Base-by-base conservation (phyloP, 2,329 filamentous ascomycete genomes). In the Emericellopsis cladophorae region DNA sequence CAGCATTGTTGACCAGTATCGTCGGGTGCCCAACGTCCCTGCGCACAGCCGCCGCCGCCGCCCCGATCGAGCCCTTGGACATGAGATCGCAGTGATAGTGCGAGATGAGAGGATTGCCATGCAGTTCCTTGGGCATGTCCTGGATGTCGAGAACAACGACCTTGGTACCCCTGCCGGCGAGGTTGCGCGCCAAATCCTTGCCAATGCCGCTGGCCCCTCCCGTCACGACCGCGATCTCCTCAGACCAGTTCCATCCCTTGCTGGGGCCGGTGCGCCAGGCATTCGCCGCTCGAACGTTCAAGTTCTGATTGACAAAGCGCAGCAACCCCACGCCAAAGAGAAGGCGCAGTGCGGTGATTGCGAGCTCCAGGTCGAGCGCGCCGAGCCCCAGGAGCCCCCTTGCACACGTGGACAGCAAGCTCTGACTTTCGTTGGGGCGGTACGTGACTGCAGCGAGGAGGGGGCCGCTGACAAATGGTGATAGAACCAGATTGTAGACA, bases 1-100 rank as follows among this genome's bases (percentile, higher is more conserved):
- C 80, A 5, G 80, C 80, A 51, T 84, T 84, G 62, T 84, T 83
- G 62, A 84, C 77, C 3, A 86, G 66, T 42, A 86, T 66, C 0
- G 80, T 81, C 0, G 81, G 81, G 38, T 72, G 54, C 18, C 80
- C 81, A 26, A 82, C 59, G 4, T 61, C 54, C 8, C 54, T 46
- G 3, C 59, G 56, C 11, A 72, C 42, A 1, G 54, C 47, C 4
- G 54, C 48, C 24, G 68, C 68, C 0, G 60, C 65, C 2, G 57
- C 53, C 15, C 60, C 55, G 3, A 77, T 65, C 0, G 65, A 65
- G 6, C 65, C 57, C 14, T 64, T 52, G 2, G 62, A 62, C 4
- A 59, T 64, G 1, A 67, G 49, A 36, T 67, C 64, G 40, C 60
- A 65, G 11, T 50, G 48, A 47, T 59, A 65, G 45, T 52, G 61